Evolutionary conservation across 257 asterid species (phyloP), one percentile per base, ranked within the genome.

Genomic region (Salvia miltiorrhiza): DNA sequence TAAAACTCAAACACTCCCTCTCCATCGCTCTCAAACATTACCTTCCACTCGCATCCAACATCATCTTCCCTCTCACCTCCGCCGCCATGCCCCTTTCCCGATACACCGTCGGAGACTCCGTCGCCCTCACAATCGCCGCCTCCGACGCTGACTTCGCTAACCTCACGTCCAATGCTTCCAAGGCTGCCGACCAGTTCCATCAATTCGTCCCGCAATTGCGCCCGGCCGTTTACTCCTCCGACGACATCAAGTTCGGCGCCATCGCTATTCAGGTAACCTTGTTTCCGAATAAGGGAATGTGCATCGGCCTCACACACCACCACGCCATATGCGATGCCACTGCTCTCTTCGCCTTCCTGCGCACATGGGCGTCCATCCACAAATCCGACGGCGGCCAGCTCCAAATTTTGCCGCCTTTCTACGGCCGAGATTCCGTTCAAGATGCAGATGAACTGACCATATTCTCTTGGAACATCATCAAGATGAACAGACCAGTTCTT

Each of bases 11-110:
- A 8, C 37, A 62, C 7, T 72, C 76, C 9, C 76, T 72, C 13
- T 50, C 76, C 35, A 7, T 41, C 65, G 3, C 71, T 53, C 59
- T 72, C 65, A 41, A 53, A 41, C 65, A 63, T 9, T 72, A 53
- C 3, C 57, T 55, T 5, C 77, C 66, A 7, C 49, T 63, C 0
- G 71, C 77, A 0, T 56, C 52, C 1, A 72, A 63, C 3, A 71
- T 71, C 52, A 5, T 60, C 9, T 45, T 60, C 5, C 75, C 75
- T 14, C 69, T 60, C 40, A 0, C 48, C 20, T 1, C 48, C 24
- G n/a, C 33, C 14, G 35, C 9, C n/a, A 7, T 43, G 58, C 71
- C 66, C 2, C 9, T 72, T 9, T 53, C 40, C 23, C 77, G 11
- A 4, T 72, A 72, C n/a, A 6, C 19, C 2, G 21, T 8, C 9